These are phyloP conservation scores for Ramaria sp. DNA, from an alignment of 768 basidiomycete species.

Conservation along the genomic window DNA sequence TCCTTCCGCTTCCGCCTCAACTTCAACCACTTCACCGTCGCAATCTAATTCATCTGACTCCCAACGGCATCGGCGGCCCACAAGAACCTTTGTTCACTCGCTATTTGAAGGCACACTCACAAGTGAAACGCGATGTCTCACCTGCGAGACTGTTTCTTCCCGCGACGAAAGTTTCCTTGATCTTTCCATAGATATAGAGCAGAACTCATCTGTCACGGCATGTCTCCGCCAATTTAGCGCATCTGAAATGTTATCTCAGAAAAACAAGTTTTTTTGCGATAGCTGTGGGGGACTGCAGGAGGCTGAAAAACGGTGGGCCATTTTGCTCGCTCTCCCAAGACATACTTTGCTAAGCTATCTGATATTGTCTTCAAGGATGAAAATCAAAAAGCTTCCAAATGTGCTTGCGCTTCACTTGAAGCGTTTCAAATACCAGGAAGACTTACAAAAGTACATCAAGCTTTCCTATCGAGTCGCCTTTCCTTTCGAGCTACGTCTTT, in stretches of 20 bases:
- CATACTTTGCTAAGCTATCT: not conserved
- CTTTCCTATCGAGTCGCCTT: constrained; percentile 95
- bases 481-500: constrained; percentile 86
- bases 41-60: constrained; percentile 10
- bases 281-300: constrained; percentile 94
- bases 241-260: constrained; percentile 95
- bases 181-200: constrained; percentile 98
- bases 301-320: constrained; percentile 84
- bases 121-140: constrained; percentile 94
- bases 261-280: constrained; percentile 98
- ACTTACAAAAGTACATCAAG: constrained; percentile 83
- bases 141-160: constrained; percentile 94
- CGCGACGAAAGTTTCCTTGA: constrained; percentile 96
- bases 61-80: constrained; percentile 15
- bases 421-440: constrained; percentile 98
- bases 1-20: constrained; percentile 31
- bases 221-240: constrained; percentile 96
- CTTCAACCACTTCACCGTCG: constrained; percentile 24
- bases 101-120: constrained; percentile 92
- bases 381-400: constrained; percentile 94
- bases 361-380: constrained; percentile 57
- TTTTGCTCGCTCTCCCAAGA: not conserved
- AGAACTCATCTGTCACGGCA: constrained; percentile 92
- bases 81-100: constrained; percentile 72
- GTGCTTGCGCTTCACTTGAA: constrained; percentile 93